Evolutionary conservation across 768 basidiomycete species (phyloP), one percentile per base, ranked within the genome.

Genomic region (Suillus sp.): DNA sequence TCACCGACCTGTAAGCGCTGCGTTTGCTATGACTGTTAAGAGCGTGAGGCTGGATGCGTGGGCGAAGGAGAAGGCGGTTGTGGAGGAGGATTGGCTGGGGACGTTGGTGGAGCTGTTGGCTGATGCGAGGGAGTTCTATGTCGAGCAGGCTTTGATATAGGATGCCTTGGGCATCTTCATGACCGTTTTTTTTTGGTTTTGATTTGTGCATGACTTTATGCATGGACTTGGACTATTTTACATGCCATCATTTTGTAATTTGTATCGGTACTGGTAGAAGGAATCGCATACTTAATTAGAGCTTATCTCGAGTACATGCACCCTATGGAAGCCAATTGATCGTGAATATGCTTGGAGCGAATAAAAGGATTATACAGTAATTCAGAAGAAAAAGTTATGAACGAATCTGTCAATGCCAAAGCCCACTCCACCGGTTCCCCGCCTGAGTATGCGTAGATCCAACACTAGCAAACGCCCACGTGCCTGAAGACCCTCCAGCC

Each of bases 1-100:
- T 77, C 96, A 97, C 75, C 83, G 92, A 7, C 94, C 96, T 9
- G 85, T 99, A 54, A 93, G 91, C 35, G 89, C 91, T 6, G 91
- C 81, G 5, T 95, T 95, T 73, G 76, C 74, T 58, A 76, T 95
- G 42, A 88, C 83, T 55, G 82, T 95, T 43, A 96, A 96, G 79
- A 82, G 77, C 43, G 83, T 97, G 51, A 76, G 85, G 58, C 80
- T 78, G 37, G 87, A 86, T 13, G 78, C 79, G 65, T 81, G 92
- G 70, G 81, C 78, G 65, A 75, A 75, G 59, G 85, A 88, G 27
- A 87, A 86, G 77, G 69, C 71, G 62, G 80, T 85, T 66, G 80
- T 92, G 51, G 79, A 84, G 74, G 77, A 67, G 59, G 77, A 73
- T 69, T 93, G 91, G 91, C 70, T 72, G 38, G 67, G 60, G 22